Base-by-base conservation (phyloP, 805 yeast species). In the Saturnispora serradocipensis region DNA sequence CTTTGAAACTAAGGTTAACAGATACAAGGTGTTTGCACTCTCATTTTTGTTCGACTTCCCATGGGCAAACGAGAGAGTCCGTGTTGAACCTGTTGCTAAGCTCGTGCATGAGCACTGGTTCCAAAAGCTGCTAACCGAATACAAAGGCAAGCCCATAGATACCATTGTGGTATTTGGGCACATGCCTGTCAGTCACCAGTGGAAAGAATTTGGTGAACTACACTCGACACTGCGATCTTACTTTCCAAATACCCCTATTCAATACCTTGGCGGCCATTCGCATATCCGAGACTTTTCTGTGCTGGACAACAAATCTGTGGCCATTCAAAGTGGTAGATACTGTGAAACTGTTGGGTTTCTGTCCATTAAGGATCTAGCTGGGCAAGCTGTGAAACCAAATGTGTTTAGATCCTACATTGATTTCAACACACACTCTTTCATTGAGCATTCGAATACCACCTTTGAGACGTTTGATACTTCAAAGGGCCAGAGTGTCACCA, bases 311-410 rank as follows among this genome's bases (percentile, higher is more conserved):
- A 70, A 68, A 46, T 76, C 90, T 24, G 80, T 86, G 0, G 97
- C 84, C 0, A 67, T 91, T n/a, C 96, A 91, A 68, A 86, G 96
- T 63, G 98, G 98, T 0, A 72, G 97, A 47, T 91, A 86, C 63
- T 80, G 95, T 61, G 98, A 91, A 64, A 91, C 98, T 0, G 77
- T 86, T n/a, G 98, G 98, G 0, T 91, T 89, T 76, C 66, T 85
- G 11, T 80, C 95, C 25, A 68, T 88, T 22, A 22, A 46, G 11
- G 50, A 49, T 43, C 32, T 48, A 22, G 11, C 40, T 15, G 51
- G 36, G 2, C 36, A 47, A 7, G 47, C 34, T 20, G 47, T 38
- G 42, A 28, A 57, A 25, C 35, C 62, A 46, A 53, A 58, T 54
- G 18, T 77, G 60, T 62, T 74, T 38, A 75, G 98, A 60, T 73